Evolutionary conservation across 441 rosid species (phyloP).

Genomic region (Jatropha podagrica): DNA sequence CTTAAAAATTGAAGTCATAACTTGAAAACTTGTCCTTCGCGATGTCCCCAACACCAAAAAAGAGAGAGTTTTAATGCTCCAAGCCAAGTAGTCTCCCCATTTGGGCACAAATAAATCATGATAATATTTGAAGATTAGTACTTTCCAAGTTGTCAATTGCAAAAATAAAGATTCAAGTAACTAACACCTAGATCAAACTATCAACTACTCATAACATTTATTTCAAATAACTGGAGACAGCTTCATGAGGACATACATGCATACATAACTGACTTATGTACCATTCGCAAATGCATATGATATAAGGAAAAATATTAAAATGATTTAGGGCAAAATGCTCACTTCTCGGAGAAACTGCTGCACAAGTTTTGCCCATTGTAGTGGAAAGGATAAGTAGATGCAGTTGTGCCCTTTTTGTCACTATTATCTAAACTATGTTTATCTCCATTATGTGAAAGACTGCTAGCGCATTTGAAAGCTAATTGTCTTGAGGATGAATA

Average conservation of each 20-base stretch:
- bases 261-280: not conserved
- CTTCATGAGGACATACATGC: not conserved
- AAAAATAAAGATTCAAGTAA: not conserved
- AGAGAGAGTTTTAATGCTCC: not conserved
- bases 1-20: constrained; percentile 7
- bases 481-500: constrained; percentile 36
- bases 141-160: not conserved
- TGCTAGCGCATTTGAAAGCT: constrained; percentile 30
- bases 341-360: constrained; percentile 38
- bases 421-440: constrained; percentile 18
- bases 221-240: not conserved
- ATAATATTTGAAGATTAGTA: not conserved
- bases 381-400: constrained; percentile 28
- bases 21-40: not conserved
- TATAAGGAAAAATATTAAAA: constrained; percentile 4
- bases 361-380: constrained; percentile 25
- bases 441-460: constrained; percentile 28
- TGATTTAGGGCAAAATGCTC: constrained; percentile 23
- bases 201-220: not conserved
- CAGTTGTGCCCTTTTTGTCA: constrained; percentile 32
- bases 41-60: not conserved
- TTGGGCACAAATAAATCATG: not conserved
- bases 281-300: not conserved
- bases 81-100: not conserved
- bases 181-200: not conserved